Conservation (phyloP, 192 early-diverging fungal genomes). For the Chytriomyces sp. region DNA sequence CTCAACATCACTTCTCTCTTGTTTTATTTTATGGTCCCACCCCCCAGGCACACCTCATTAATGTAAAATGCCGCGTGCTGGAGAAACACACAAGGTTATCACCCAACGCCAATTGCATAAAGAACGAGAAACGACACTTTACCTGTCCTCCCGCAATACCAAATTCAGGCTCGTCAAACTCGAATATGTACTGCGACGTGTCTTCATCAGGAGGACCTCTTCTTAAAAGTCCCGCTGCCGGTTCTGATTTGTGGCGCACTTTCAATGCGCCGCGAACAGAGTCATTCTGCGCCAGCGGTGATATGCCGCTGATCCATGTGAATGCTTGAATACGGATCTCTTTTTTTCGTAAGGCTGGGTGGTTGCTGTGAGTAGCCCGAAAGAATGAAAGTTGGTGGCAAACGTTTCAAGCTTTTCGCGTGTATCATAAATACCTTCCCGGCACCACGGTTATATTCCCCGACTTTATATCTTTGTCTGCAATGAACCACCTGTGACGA, state of each 20-base stretch:
- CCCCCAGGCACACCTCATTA: conserved; percentile 69
- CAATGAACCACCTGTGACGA: conserved; percentile 71
- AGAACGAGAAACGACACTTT: conserved; percentile 51
- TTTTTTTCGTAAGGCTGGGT: conserved; percentile 16
- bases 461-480: conserved; percentile 62
- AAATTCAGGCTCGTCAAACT: conserved; percentile 60
- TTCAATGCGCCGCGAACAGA: conserved; percentile 40
- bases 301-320: conserved; percentile 25
- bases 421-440: conserved; percentile 58
- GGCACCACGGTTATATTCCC: conserved; percentile 76
- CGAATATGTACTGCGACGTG: conserved; percentile 41
- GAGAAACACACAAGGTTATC: background rate
- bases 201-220: conserved; percentile 31
- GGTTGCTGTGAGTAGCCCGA: conserved; percentile 5
- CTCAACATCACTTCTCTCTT: background rate
- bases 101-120: too few relatives aligned
- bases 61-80: conserved; percentile 59
- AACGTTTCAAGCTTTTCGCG: conserved; percentile 5
- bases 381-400: conserved; percentile 23
- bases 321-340: conserved; percentile 9
- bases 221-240: background rate
- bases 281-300: conserved; percentile 22
- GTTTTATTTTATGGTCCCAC: conserved; percentile 38
- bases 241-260: background rate
- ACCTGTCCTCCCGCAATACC: conserved; percentile 70